Conservation (phyloP, 2,329 filamentous ascomycete species). For the Alternaria gansuensis region DNA sequence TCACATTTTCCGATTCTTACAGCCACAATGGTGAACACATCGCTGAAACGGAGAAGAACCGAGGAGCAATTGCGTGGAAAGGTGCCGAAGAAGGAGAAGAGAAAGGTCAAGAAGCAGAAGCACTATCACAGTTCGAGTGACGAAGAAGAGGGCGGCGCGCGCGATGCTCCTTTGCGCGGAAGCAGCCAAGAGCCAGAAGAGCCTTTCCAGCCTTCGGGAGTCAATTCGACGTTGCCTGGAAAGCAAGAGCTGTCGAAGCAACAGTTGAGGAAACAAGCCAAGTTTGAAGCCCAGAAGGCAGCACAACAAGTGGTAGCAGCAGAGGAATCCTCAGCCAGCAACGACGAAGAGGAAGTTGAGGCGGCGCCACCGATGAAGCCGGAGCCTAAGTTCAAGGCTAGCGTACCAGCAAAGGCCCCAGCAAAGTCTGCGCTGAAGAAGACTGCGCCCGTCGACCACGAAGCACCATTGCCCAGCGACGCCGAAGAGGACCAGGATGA, state of each 20-base stretch:
- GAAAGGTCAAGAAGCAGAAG: slow-evolving; percentile 70
- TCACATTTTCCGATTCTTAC: slow-evolving; percentile 16
- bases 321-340: slow-evolving; percentile 24
- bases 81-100: slow-evolving; percentile 61
- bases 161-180: slow-evolving; percentile 40
- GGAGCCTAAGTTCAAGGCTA: slow-evolving; percentile 36
- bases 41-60: slow-evolving; percentile 65
- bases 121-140: slow-evolving; percentile 72
- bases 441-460: slow-evolving; percentile 39
- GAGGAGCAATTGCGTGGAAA: slow-evolving; percentile 67
- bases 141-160: slow-evolving; percentile 57
- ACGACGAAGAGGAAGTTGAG: slow-evolving; percentile 13
- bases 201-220: slow-evolving; percentile 42
- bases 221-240: slow-evolving; percentile 32
- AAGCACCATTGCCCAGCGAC: slow-evolving; percentile 39
- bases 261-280: slow-evolving; percentile 31
- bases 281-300: slow-evolving; percentile 30
- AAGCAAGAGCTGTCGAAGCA: slow-evolving; percentile 21
- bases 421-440: slow-evolving; percentile 39
- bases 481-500: slow-evolving; percentile 28
- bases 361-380: slow-evolving; percentile 24
- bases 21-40: slow-evolving; percentile 52
- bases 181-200: slow-evolving; percentile 31
- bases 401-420: slow-evolving; percentile 27
- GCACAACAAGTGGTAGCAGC: slow-evolving; percentile 22